A percentile compares a stretch with the other conserved stretches of the same genome.
Evolutionary conservation across 2,329 filamentous ascomycete species (phyloP).

Genomic region (Paramyrothecium sp.): DNA sequence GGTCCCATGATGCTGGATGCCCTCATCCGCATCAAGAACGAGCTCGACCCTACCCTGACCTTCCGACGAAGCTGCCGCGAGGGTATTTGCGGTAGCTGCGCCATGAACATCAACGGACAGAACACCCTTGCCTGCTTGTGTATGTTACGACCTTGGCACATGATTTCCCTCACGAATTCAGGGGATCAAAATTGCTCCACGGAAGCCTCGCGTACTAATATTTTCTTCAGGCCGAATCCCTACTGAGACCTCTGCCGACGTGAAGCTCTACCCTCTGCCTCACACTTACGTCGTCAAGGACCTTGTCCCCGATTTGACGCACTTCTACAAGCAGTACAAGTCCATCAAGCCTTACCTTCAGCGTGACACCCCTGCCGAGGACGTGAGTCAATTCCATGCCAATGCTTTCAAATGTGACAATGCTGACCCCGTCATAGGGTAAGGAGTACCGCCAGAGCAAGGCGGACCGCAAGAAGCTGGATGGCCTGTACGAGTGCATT

Average conservation of each 20-base stretch:
- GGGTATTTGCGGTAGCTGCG: constrained; percentile 97
- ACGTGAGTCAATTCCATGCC: constrained; percentile 58
- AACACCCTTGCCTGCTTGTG: constrained; percentile 98
- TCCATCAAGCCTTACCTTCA: constrained; percentile 99
- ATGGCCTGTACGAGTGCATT: constrained; percentile 98
- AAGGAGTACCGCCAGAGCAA: constrained; percentile 90
- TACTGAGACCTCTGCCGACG: constrained; percentile 73
- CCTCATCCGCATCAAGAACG: constrained; percentile 97
- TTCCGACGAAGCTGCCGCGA: constrained; percentile 96
- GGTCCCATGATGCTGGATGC: constrained; percentile 98
- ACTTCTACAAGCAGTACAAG: constrained; percentile 99
- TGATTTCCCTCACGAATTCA: neutral
- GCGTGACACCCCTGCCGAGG: constrained; percentile 77
- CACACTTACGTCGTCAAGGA: constrained; percentile 99
- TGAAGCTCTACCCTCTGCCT: constrained; percentile 95
- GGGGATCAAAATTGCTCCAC: neutral
- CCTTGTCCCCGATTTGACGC: constrained; percentile 93
- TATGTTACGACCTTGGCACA: constrained; percentile 41
- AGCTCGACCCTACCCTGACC: constrained; percentile 92
- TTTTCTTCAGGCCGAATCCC: constrained; percentile 78
- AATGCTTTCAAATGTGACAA: neutral
- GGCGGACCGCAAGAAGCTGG: constrained; percentile 92
- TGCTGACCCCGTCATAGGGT: constrained; percentile 54
- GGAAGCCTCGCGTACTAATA: constrained; percentile 23
- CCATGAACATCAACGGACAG: constrained; percentile 99